A percentile compares a stretch with the other conserved stretches of the same genome.
These are phyloP conservation scores for Lactifluus pinguis DNA, from an alignment of 768 basidiomycete genomes.

Conservation along the genomic window DNA sequence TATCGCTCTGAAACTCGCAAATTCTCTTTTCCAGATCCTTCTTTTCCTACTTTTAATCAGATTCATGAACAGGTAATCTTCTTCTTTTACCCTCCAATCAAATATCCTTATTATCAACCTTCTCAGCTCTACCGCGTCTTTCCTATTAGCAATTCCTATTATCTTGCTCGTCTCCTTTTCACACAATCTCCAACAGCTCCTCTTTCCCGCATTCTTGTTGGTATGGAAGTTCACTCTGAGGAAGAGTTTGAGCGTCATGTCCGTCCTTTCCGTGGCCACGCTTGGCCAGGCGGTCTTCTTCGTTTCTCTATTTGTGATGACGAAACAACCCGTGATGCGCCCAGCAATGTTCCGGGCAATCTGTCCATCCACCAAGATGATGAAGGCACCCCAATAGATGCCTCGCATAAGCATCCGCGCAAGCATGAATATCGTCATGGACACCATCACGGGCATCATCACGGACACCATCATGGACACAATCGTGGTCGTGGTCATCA, in stretches of 20 bases:
- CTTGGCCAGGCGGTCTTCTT: conserved; percentile 51
- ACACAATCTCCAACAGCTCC: conserved; percentile 45
- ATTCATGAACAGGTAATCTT: conserved; percentile 49
- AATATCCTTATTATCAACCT: neutral
- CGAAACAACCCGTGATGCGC: conserved; percentile 26
- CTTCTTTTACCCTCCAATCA: neutral
- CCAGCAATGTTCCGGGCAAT: neutral
- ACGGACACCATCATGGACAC: neutral
- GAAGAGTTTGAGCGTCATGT: conserved; percentile 50
- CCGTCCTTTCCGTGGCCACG: conserved; percentile 39
- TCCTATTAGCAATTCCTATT: conserved; percentile 48
- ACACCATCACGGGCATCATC: conserved; percentile 4
- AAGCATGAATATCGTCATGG: conserved; percentile 2
- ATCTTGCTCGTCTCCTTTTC: conserved; percentile 61
- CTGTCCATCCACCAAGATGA: neutral
- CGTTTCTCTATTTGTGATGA: conserved; percentile 58
- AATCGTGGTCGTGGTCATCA: neutral
- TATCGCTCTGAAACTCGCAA: conserved; percentile 63
- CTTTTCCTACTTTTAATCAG: conserved; percentile 56
- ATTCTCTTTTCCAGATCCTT: conserved; percentile 43
- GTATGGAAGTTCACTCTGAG: conserved; percentile 46
- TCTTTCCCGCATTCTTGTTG: conserved; percentile 51
- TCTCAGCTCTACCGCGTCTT: conserved; percentile 63
- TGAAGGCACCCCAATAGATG: neutral
- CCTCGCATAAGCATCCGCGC: neutral